Base-by-base conservation (phyloP, 768 basidiomycete species). In the Podaxis sp. region DNA sequence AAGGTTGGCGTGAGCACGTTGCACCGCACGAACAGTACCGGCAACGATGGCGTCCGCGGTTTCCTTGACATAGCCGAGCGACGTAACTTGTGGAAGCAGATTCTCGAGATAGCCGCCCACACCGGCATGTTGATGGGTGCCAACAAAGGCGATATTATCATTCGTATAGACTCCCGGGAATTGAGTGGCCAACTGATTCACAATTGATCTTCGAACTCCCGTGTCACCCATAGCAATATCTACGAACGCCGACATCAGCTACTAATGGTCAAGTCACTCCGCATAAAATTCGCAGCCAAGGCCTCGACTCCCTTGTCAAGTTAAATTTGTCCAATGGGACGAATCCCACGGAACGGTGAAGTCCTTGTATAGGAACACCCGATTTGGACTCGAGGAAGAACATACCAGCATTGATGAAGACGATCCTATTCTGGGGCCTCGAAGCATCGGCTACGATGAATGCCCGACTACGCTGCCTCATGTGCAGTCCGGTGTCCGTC, bases 211-310 rank as follows among this genome's bases (percentile, higher is more conserved):
- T 36, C 90, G 86, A 40, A 91, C 76, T 25, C 90, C 91, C 2
- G 83, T 85, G 72, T 92, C 91, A 11, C 91, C 91, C 88, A 92
- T 91, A 46, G 85, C 89, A 55, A 91, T 90, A 70, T 93, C 91
- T 87, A 33, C 33, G 33, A 60, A 52, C 22, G 37, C 25, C 52
- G 27, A 40, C 33, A 57, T 41, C 40, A 55, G 59, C 36, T 37
- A 33, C 13, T 46, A 46, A n/a, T 63, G 25, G 12, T 4, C 27
- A 40, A 29, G 50, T 36, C 24, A 24, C 22, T 36, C 38, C 59
- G 46, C 54, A 22, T 22, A 50, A 38, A 43, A 19, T n/a, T 50
- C 49, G 25, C 17, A 7, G 15, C 38, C 49, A 19, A 36, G 8
- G 29, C 19, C 41, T 53, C 25, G 50, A 33, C 53, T 36, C 5